Evolutionary conservation across 139 green algal species (phyloP), one percentile per base, ranked within the genome.

Genomic region (Auxenochlorella protothecoides): DNA sequence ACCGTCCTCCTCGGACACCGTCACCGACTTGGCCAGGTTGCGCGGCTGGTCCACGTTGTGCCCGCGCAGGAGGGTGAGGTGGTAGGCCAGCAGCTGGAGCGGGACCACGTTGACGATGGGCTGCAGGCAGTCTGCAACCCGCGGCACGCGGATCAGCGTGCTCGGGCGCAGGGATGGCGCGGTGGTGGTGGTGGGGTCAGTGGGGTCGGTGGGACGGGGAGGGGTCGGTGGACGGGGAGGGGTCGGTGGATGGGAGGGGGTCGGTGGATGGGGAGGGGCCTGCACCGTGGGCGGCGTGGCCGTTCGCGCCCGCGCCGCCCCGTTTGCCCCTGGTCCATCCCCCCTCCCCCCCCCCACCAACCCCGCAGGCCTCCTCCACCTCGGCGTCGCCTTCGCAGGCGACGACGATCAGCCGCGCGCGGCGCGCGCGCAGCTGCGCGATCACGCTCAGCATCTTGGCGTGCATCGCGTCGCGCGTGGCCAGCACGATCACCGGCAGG

Each of bases 21-120:
- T 98, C 6, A 98, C 93, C 72, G 76, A 89, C 82, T 99, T 99
- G 65, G 94, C 94, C 12, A 99, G 84, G 85, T 99, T 97, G 11
- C 94, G 85, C 4, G 94, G 94, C 85, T 97, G 94, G 78, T 99
- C 94, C 4, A 98, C 94, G 79, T 99, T 93, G 72, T 89, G 80
- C 0, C 94, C 93, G 3, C 92, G 77, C 66, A 97, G 78, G 44
- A 97, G 66, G 12, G 94, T 95, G 44, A 99, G 81, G 80, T 98
- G 91, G 78, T 98, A 99, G 11, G 75, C 78, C 62, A 99, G 85
- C 63, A 99, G 87, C 83, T 99, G 94, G 74, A 99, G 80, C 9
- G 93, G 92, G 9, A 99, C 82, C 70, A 97, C 95, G 84, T 99
- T 99, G 68, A 99, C 74, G 59, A 99, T 79, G 5, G 89, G 81